phyloP scores from a whole-genome alignment of 805 yeast species.

The Sugiyamaella chiloensis region DNA sequence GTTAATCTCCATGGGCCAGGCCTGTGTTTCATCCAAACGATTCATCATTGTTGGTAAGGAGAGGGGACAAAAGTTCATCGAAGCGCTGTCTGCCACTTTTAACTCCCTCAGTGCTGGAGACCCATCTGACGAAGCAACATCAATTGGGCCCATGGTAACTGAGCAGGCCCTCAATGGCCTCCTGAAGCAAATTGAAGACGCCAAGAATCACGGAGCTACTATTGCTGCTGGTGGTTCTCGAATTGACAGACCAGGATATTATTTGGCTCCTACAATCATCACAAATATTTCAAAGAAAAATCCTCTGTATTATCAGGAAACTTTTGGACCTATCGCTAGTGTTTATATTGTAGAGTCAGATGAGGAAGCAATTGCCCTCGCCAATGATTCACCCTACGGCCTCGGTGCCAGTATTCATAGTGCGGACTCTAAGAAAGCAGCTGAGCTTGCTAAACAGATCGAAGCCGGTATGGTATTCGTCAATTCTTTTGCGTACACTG shows the following conservation, averaged over 20 bases:
- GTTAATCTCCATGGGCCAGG: conserved; percentile 62
- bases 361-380: conserved; percentile 51
- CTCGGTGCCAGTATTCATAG: conserved; percentile 60
- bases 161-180: conserved; percentile 31
- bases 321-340: conserved; percentile 65
- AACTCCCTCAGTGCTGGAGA: conserved; percentile 49
- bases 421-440: conserved; percentile 47
- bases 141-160: conserved; percentile 47
- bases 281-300: conserved; percentile 50
- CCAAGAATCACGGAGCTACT: conserved; percentile 52
- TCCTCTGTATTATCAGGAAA: conserved; percentile 53
- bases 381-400: conserved; percentile 56
- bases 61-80: conserved; percentile 4
- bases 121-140: conserved; percentile 49
- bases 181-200: conserved; percentile 48
- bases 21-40: conserved; percentile 43
- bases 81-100: background rate
- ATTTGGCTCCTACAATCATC: conserved; percentile 54
- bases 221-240: conserved; percentile 55
- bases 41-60: conserved; percentile 14
- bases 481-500: conserved; percentile 57
- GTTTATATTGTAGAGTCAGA: conserved; percentile 51
- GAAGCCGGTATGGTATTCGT: conserved; percentile 67
- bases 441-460: conserved; percentile 51
- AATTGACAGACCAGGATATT: conserved; percentile 38